Evolutionary conservation across 1,284 basidiomycete genomes (phyloP).

Genomic region (Leucoagaricus sp.): DNA sequence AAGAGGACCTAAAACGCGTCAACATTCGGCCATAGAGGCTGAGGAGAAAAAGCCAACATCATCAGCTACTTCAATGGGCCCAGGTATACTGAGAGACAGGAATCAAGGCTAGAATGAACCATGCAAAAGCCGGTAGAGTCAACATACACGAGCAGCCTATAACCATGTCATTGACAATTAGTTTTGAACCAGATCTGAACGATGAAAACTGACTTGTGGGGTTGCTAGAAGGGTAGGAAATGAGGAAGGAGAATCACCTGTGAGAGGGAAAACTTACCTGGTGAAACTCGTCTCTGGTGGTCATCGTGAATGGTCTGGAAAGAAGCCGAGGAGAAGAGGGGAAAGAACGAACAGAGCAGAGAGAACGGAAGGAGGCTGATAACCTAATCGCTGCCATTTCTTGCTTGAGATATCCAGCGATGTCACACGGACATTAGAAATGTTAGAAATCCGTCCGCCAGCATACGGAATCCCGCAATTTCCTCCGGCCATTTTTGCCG

Average conservation of each 20-base stretch:
- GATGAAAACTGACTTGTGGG: slow-evolving; percentile 60
- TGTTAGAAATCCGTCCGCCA: background rate
- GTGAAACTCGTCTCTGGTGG: slow-evolving; percentile 17
- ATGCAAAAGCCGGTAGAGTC: background rate
- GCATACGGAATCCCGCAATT: slow-evolving; percentile 13
- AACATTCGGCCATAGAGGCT: background rate
- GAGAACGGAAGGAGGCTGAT: slow-evolving; percentile 6
- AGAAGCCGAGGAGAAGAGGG: background rate
- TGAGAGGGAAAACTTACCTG: slow-evolving; percentile 15
- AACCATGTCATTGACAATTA: slow-evolving; percentile 10
- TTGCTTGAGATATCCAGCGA: background rate
- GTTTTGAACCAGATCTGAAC: slow-evolving; percentile 16
- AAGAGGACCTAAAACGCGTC: slow-evolving; percentile 42
- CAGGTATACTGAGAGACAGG: slow-evolving; percentile 31
- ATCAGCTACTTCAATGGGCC: slow-evolving; percentile 38
- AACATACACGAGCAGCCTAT: slow-evolving; percentile 64
- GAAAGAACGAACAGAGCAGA: background rate
- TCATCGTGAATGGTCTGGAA: slow-evolving; percentile 14
- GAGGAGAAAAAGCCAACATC: slow-evolving; percentile 21
- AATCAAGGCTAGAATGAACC: background rate
- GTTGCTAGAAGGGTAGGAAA: slow-evolving; percentile 42
- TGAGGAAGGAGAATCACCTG: background rate
- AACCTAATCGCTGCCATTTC: slow-evolving; percentile 7
- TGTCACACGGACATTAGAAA: slow-evolving; percentile 7
- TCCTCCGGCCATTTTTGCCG: slow-evolving; percentile 3